These are phyloP conservation scores for Tripterygium wilfordii DNA, from an alignment of 177 flowering plant species.

Conservation along the genomic window DNA sequence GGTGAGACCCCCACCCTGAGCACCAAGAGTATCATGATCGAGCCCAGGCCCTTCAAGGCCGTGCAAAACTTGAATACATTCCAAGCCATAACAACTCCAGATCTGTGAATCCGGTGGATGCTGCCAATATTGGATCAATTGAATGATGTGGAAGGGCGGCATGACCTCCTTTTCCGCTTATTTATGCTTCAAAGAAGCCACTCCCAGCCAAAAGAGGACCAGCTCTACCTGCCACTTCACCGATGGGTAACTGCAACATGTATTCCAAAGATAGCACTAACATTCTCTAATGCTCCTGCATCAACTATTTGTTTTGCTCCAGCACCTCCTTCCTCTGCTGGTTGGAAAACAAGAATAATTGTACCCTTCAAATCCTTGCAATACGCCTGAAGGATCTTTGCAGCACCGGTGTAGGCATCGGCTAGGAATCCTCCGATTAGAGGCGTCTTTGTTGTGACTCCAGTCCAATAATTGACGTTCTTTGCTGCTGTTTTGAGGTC, in stretches of 20 bases:
- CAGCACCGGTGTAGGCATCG: too few relatives aligned
- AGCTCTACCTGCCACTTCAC: slow-evolving; percentile 45
- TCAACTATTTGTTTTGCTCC: slow-evolving; percentile 66
- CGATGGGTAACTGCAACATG: slow-evolving; percentile 39
- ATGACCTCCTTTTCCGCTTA: slow-evolving; percentile 80
- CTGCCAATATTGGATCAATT: slow-evolving; percentile 72
- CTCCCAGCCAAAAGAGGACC: slow-evolving; percentile 69
- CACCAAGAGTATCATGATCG: slow-evolving; percentile 92
- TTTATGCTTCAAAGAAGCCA: slow-evolving; percentile 67
- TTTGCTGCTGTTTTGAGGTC: too few relatives aligned
- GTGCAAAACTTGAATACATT: slow-evolving; percentile 80
- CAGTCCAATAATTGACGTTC: too few relatives aligned
- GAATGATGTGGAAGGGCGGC: slow-evolving; percentile 80
- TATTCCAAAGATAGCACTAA: slow-evolving; percentile 65
- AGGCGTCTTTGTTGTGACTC: too few relatives aligned
- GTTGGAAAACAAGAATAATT: slow-evolving; percentile 74
- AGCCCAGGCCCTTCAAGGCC: slow-evolving; percentile 86
- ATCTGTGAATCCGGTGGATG: slow-evolving; percentile 75
- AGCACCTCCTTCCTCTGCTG: slow-evolving; percentile 73
- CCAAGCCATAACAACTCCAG: slow-evolving; percentile 76
- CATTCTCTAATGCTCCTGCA: slow-evolving; percentile 52
- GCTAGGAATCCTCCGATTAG: too few relatives aligned
- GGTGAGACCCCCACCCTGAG: slow-evolving; percentile 85
- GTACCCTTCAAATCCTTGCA: slow-evolving; percentile 62
- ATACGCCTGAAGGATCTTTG: slow-evolving; percentile 57